A percentile compares a stretch with the other conserved stretches of the same genome.
These are phyloP conservation scores for Prunus fruticosa DNA, from an alignment of 306 rosid species.

Conservation along the genomic window DNA sequence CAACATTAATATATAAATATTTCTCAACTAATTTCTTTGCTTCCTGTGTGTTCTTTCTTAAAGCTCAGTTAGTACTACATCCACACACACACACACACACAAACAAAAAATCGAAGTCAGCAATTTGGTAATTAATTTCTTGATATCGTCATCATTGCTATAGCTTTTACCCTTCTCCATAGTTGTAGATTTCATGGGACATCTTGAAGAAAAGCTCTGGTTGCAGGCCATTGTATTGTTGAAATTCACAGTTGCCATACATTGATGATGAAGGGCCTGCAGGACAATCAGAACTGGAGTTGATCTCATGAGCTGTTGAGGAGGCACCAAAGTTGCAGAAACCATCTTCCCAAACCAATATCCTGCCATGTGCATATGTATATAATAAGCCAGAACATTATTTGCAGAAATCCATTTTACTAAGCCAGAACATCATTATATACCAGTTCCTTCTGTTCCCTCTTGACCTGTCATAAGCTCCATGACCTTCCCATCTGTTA, in stretches of 20 bases:
- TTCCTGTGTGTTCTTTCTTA: background rate
- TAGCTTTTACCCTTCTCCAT: constrained; percentile 81
- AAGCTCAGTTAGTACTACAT: background rate
- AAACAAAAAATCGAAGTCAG: background rate
- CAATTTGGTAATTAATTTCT: background rate
- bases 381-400: too few relatives aligned
- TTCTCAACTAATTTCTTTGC: too few relatives aligned
- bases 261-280: constrained; percentile 43
- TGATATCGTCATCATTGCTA: background rate
- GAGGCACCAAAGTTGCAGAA: constrained; percentile 91
- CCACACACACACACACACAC: background rate
- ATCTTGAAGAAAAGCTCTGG: constrained; percentile 99
- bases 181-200: constrained; percentile 99
- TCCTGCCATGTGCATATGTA: constrained; percentile 42
- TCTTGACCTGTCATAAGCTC: constrained; percentile 92
- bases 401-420: too few relatives aligned
- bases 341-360: constrained; percentile 99
- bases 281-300: constrained; percentile 41
- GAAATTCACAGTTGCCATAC: constrained; percentile 64
- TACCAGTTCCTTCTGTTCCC: constrained; percentile 99
- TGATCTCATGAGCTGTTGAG: constrained; percentile 44
- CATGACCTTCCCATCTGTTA: constrained; percentile 96
- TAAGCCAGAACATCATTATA: background rate
- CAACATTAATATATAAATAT: background rate
- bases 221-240: constrained; percentile 72